Percentiles rank a stretch among this genome's conserved stretches.
Evolutionary conservation across 2,329 filamentous ascomycete species (phyloP).

Genomic region (Penicillium nordicum): DNA sequence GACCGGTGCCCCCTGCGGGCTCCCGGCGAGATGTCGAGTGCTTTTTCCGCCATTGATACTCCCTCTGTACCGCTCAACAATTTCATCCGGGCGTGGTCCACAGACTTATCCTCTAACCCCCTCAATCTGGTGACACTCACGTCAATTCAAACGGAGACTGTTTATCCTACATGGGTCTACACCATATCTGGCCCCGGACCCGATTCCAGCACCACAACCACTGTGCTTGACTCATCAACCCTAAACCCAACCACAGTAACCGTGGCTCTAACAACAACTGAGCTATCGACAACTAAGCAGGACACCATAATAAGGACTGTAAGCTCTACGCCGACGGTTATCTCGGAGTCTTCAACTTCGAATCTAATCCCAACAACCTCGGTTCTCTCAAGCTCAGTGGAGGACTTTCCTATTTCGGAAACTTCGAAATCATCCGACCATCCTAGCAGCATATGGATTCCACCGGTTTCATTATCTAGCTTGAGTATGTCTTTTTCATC

Average conservation of each 20-base stretch:
- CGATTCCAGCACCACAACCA: neutral
- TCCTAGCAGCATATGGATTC: neutral
- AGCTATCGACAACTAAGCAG: neutral
- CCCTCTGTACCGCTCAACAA: neutral
- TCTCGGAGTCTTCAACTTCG: neutral
- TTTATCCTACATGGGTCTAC: constrained; percentile 5
- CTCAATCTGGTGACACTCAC: neutral
- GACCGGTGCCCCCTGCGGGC: neutral
- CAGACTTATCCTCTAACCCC: neutral
- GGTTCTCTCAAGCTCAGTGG: neutral
- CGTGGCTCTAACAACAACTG: neutral
- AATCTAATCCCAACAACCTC: neutral
- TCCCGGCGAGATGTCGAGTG: constrained; percentile 3
- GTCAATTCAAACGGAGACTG: constrained; percentile 1
- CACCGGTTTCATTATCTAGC: neutral
- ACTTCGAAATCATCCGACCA: neutral
- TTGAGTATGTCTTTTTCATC: neutral
- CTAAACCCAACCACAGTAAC: neutral
- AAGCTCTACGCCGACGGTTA: neutral
- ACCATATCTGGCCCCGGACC: neutral
- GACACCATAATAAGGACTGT: neutral
- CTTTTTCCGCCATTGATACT: neutral
- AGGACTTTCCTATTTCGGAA: neutral
- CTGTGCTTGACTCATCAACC: neutral
- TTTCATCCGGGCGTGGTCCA: neutral